Conservation (phyloP, 106 monocot species). For the Xerophyta viscosa region DNA sequence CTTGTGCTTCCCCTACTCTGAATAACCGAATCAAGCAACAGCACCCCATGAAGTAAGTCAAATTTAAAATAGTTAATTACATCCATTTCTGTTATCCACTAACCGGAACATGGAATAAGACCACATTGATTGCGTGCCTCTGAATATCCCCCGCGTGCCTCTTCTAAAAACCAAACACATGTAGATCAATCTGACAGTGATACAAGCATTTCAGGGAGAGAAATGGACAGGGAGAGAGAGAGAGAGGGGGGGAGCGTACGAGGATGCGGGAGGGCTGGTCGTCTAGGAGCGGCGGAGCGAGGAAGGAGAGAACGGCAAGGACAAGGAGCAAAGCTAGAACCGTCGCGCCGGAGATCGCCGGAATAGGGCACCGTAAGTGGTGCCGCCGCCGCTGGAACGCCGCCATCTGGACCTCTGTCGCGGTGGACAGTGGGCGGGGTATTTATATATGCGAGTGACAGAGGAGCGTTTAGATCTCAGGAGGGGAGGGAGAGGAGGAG, state of each 20-base stretch:
- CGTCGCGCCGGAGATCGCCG: slow-evolving; percentile 11
- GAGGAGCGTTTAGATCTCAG: not conserved
- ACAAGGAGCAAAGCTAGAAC: slow-evolving; percentile 26
- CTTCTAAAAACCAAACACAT: slow-evolving; percentile 16
- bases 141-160: slow-evolving; percentile 2
- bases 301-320: slow-evolving; percentile 38
- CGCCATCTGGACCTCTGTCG: slow-evolving; percentile 9
- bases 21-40: not conserved
- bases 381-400: slow-evolving; percentile 47
- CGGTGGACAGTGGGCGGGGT: too few species aligned
- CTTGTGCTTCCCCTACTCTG: slow-evolving; percentile 27
- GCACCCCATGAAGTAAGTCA: not conserved
- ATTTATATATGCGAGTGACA: not conserved
- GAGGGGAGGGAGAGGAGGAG: not conserved
- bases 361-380: slow-evolving; percentile 27
- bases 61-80: not conserved
- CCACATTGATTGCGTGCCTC: slow-evolving; percentile 4
- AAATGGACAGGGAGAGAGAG: not conserved
- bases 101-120: slow-evolving; percentile 52
- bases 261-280: slow-evolving; percentile 14
- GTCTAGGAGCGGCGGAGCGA: slow-evolving; percentile 33
- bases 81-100: slow-evolving; percentile 4
- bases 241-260: not conserved
- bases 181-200: not conserved
- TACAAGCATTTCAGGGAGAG: not conserved